phyloP scores from a whole-genome alignment of 352 stramenopile species.

The Albugo laibachii region DNA sequence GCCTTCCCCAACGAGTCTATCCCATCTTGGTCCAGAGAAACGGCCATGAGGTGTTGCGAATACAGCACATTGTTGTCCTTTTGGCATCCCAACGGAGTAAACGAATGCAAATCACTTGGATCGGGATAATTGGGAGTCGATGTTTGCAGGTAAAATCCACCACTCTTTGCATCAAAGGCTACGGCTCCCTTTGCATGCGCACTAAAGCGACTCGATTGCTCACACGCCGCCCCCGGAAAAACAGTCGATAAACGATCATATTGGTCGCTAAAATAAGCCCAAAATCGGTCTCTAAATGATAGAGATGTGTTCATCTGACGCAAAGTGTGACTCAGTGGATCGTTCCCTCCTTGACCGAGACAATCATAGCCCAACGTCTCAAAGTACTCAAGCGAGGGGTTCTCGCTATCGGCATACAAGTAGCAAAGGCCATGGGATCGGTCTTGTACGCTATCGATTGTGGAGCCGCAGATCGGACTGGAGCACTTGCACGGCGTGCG shows the following conservation, averaged over 20 bases:
- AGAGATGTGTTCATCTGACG: slow-evolving; percentile 15
- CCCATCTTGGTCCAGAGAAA: slow-evolving; percentile 26
- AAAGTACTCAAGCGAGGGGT: slow-evolving; percentile 34
- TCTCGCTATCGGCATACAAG: slow-evolving; percentile 43
- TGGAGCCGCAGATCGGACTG: slow-evolving; percentile 20
- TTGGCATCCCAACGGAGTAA: slow-evolving; percentile 51
- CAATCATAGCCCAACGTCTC: slow-evolving; percentile 49
- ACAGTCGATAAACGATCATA: slow-evolving; percentile 12
- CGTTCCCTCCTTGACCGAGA: slow-evolving; percentile 48
- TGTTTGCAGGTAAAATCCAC: slow-evolving; percentile 52
- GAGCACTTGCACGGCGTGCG: slow-evolving; percentile 46
- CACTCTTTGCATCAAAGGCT: slow-evolving; percentile 18
- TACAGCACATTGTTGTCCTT: slow-evolving; percentile 60
- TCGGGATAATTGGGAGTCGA: slow-evolving; percentile 65
- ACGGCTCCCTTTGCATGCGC: slow-evolving; percentile 55
- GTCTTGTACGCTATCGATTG: slow-evolving; percentile 10
- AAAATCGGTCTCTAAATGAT: slow-evolving; percentile 15
- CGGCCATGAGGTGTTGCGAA: slow-evolving; percentile 41
- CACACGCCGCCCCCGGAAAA: slow-evolving; percentile 8
- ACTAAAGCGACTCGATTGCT: slow-evolving; percentile 29
- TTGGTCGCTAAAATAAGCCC: slow-evolving; percentile 66
- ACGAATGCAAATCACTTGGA: slow-evolving; percentile 16
- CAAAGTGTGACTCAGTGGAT: slow-evolving; percentile 53
- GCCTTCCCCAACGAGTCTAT: slow-evolving; percentile 21
- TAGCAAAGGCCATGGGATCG: slow-evolving; percentile 49